These are phyloP conservation scores for Trypethelium eluteriae DNA, from an alignment of 495 filamentous ascomycete genomes.

Conservation along the genomic window DNA sequence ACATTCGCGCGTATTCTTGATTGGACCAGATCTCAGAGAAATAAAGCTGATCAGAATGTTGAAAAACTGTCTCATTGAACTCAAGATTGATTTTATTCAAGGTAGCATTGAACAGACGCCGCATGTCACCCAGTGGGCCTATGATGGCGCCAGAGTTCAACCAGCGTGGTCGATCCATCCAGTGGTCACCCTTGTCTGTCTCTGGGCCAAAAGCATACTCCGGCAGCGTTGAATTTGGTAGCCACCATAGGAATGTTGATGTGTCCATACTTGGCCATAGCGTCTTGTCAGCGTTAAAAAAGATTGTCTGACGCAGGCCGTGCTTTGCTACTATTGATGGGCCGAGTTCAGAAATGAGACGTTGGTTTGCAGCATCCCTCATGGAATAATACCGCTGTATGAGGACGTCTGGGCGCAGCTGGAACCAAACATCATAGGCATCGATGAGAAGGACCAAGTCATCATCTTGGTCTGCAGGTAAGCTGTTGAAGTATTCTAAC, in stretches of 20 bases:
- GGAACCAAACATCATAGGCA: conserved; percentile 53
- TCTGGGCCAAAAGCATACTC: conserved; percentile 50
- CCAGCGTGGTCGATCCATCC: conserved; percentile 42
- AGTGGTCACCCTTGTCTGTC: conserved; percentile 42
- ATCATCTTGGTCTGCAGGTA: conserved; percentile 40
- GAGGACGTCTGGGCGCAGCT: conserved; percentile 52
- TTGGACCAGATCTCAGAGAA: conserved; percentile 30
- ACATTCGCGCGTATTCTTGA: conserved; percentile 26
- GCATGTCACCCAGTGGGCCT: conserved; percentile 29
- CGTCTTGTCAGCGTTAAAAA: conserved; percentile 55
- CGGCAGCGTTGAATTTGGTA: conserved; percentile 50
- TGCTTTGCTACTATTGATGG: conserved; percentile 21
- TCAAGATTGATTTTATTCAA: conserved; percentile 22
- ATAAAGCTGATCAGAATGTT: conserved; percentile 27
- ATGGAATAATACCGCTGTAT: conserved; percentile 49
- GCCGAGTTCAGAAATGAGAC: conserved; percentile 42
- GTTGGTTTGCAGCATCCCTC: conserved; percentile 43
- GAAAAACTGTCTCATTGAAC: conserved; percentile 13
- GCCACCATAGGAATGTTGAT: conserved; percentile 47
- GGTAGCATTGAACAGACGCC: conserved; percentile 25
- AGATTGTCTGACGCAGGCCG: conserved; percentile 42
- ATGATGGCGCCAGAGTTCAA: conserved; percentile 34
- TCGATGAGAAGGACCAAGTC: conserved; percentile 57
- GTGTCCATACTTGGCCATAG: conserved; percentile 43
- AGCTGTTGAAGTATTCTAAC: conserved; percentile 44